A percentile compares a stretch with the other conserved stretches of the same genome.
Conservation (phyloP, 2,329 filamentous ascomycete genomes). For the Aspergillus jensenii region DNA sequence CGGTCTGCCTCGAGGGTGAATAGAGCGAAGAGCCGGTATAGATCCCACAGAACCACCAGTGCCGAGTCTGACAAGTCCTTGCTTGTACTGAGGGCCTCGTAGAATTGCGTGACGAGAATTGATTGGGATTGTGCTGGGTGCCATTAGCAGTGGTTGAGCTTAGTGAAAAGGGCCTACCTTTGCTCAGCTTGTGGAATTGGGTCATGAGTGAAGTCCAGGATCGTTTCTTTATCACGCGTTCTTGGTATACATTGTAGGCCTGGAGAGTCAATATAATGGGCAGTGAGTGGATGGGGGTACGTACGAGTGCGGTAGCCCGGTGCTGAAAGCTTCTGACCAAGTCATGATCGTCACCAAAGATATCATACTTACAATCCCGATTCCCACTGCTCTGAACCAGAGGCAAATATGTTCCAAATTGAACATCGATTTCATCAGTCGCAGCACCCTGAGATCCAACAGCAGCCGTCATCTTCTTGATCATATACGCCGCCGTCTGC, state of each 20-base stretch:
- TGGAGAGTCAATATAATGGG: conserved; percentile 12
- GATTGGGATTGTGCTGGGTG: conserved; percentile 48
- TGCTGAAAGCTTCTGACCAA: conserved; percentile 1
- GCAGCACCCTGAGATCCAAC: background rate
- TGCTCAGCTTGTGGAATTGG: conserved; percentile 31
- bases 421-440: background rate
- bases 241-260: conserved; percentile 41
- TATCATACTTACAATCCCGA: background rate
- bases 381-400: background rate
- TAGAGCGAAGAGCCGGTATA: conserved; percentile 51
- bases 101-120: conserved; percentile 50
- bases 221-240: conserved; percentile 46
- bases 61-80: conserved; percentile 27
- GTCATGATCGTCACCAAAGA: background rate
- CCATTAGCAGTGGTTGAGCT: background rate
- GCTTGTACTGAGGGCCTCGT: conserved; percentile 35
- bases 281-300: background rate
- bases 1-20: conserved; percentile 47
- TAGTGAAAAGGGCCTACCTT: conserved; percentile 10
- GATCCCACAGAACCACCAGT: conserved; percentile 35
- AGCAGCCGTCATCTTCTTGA: conserved; percentile 47
- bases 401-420: background rate
- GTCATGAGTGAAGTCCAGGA: conserved; percentile 48
- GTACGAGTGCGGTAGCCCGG: conserved; percentile 1
- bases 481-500: conserved; percentile 47